Evolutionary conservation across 768 basidiomycete genomes (phyloP), one percentile per base, ranked within the genome.

Genomic region (Amanita polypyramis): DNA sequence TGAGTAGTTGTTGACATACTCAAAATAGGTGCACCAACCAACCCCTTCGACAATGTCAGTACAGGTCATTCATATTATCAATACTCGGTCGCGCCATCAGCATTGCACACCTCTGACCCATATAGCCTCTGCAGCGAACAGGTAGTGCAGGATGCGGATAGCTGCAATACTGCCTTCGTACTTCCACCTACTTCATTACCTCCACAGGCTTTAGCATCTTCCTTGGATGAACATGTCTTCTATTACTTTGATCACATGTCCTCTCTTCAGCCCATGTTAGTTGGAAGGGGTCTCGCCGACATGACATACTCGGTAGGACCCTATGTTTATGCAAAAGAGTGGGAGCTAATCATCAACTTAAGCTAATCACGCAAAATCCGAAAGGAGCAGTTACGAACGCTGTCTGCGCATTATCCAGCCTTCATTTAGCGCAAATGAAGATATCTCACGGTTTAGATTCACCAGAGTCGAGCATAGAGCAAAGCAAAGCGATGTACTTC

Each of bases 211-310:
- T 45, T 42, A n/a, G 15, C 41, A 17, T 32, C 32, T n/a, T 37
- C 74, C 34, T 75, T 78, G 54, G 70, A 74, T 47, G 75, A 79
- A 32, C 74, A 80, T 52, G 75, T 85, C 45, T 65, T 79, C 55
- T 84, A 87, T 62, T 89, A 87, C 62, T 87, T 90, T 59, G 75
- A 77, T 45, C 72, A 81, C 51, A 80, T 88, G 51, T 76, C 77
- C 17, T 75, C 75, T 54, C 65, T 80, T 50, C 80, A 86, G 56
- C 80, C 77, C 54, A 69, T 77, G 34, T 85, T 86, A 58, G 73
- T 77, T 32, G 75, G 77, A 9, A 79, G 78, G 50, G 60, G 73
- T 6, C 71, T 83, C 45, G 76, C 79, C 25, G 77, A 82, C 45
- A 69, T 78, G 49, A 79, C 82, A 52, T 80, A 80, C 59, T 70